These are phyloP conservation scores for Monilinia fructigena DNA, from an alignment of 2,329 filamentous ascomycete species.

Conservation along the genomic window DNA sequence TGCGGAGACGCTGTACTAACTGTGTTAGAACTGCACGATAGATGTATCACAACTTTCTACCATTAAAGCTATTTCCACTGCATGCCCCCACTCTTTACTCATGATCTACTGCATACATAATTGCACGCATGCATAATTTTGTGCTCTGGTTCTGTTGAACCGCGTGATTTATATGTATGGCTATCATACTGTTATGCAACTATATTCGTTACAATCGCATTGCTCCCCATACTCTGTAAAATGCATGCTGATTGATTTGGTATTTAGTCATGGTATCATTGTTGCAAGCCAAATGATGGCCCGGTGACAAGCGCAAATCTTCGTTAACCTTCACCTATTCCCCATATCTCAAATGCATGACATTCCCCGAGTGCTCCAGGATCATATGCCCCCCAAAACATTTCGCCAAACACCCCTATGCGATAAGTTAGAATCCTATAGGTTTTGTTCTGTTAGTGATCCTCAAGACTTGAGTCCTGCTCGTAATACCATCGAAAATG, in stretches of 20 bases:
- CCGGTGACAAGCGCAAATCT: slow-evolving; percentile 5
- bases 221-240: background rate
- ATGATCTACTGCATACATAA: slow-evolving; percentile 4
- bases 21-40: slow-evolving; percentile 13
- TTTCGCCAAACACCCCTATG: slow-evolving; percentile 11
- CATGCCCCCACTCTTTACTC: background rate
- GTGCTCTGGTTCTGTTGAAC: background rate
- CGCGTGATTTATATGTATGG: slow-evolving; percentile 2
- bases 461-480: slow-evolving; percentile 37
- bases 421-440: slow-evolving; percentile 3
- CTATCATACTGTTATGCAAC: background rate
- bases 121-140: background rate
- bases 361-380: background rate
- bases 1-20: slow-evolving; percentile 9
- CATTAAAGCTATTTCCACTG: background rate
- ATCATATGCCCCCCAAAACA: background rate
- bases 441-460: slow-evolving; percentile 28
- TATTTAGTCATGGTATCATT: slow-evolving; percentile 5
- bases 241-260: background rate
- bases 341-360: background rate
- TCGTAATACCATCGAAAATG: slow-evolving; percentile 65
- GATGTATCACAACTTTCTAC: background rate
- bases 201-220: background rate
- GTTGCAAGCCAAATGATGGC: background rate
- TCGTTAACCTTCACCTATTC: slow-evolving; percentile 2